These are phyloP conservation scores for Fusarium albidum DNA, from an alignment of 2,329 filamentous ascomycete genomes.

Conservation along the genomic window DNA sequence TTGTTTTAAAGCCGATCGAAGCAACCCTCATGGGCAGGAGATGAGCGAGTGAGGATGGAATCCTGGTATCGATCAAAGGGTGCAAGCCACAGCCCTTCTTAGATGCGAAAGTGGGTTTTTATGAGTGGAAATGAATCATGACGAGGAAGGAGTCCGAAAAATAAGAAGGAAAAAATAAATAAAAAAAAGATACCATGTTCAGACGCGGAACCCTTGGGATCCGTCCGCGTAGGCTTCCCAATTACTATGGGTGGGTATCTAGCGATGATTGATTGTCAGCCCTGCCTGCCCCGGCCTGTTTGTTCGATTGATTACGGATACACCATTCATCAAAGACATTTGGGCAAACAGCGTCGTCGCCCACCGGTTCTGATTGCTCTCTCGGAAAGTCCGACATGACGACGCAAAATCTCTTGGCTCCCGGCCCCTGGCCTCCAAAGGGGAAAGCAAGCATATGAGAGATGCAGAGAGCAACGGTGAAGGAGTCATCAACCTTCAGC, in stretches of 20 bases:
- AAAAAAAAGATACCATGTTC: too few species aligned
- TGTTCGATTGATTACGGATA: not conserved
- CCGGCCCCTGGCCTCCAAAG: conserved; percentile 13
- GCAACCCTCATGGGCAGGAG: too few species aligned
- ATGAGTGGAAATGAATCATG: conserved; percentile 10
- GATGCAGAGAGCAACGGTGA: not conserved
- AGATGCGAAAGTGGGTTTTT: conserved; percentile 30
- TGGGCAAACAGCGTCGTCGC: too few species aligned
- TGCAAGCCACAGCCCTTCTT: conserved; percentile 17
- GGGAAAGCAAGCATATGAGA: not conserved
- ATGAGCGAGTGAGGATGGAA: conserved; percentile 22
- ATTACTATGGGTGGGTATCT: not conserved
- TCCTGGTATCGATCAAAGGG: conserved; percentile 21
- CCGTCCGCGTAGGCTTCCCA: not conserved
- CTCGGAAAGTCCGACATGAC: conserved; percentile 13
- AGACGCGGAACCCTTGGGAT: not conserved
- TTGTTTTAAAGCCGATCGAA: conserved; percentile 6
- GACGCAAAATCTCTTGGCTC: conserved; percentile 7
- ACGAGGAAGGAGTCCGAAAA: conserved; percentile 2
- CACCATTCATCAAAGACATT: not conserved
- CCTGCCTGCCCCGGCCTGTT: not conserved
- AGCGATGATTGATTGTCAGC: too few species aligned
- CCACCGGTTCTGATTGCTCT: too few species aligned
- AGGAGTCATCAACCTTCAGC: too few species aligned
- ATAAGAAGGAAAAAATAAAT: not conserved